Conservation (phyloP, 768 basidiomycete species). For the Hortiboletus campestris region DNA sequence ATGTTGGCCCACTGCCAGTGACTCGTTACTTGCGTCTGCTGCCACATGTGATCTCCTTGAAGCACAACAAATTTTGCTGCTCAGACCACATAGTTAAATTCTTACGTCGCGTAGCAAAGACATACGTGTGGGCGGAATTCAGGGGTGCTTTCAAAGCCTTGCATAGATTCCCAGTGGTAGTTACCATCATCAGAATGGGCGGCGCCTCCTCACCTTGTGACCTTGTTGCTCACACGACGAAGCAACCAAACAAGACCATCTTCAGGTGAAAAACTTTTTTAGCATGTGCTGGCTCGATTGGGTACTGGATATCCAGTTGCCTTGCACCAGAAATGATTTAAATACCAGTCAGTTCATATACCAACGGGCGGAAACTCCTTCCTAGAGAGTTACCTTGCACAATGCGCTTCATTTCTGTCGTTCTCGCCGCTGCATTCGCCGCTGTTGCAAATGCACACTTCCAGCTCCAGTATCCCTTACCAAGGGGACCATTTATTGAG, state of each 20-base stretch:
- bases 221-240: too few species aligned
- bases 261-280: conserved; percentile 21
- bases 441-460: conserved; percentile 68
- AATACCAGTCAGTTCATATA: conserved; percentile 1
- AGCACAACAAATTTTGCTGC: too few species aligned
- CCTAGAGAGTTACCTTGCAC: background rate
- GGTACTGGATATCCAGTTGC: too few species aligned
- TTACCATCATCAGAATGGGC: too few species aligned
- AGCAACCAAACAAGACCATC: conserved; percentile 22
- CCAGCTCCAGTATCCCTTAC: conserved; percentile 70
- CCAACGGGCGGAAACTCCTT: background rate
- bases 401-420: conserved; percentile 37
- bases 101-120: background rate
- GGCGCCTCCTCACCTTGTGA: too few species aligned
- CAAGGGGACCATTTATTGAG: conserved; percentile 68
- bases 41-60: too few species aligned
- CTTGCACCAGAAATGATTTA: background rate
- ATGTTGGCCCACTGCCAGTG: too few species aligned
- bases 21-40: background rate
- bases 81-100: background rate
- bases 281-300: too few species aligned
- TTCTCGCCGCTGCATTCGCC: conserved; percentile 38
- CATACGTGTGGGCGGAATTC: background rate
- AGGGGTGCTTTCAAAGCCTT: background rate
- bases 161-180: background rate